These are phyloP conservation scores for Mucuna pruriens DNA, from an alignment of 306 rosid species.

Conservation along the genomic window DNA sequence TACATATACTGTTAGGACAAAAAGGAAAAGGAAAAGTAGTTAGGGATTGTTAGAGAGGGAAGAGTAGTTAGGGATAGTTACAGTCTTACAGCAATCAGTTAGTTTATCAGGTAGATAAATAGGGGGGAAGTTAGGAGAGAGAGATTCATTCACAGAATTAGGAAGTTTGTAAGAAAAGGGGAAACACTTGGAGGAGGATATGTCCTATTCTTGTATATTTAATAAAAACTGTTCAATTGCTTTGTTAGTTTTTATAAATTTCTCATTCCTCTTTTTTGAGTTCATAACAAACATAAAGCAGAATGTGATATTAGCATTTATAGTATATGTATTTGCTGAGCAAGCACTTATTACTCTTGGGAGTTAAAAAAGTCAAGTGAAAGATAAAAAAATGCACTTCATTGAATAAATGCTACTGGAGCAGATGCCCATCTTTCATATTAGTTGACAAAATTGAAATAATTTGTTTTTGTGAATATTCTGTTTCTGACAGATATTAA, in stretches of 20 bases:
- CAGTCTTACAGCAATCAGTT: background rate
- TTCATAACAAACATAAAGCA: background rate
- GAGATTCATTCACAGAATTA: background rate
- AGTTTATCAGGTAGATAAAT: background rate
- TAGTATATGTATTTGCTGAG: background rate
- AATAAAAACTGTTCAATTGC: background rate
- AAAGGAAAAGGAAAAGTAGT: background rate
- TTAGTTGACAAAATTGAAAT: background rate
- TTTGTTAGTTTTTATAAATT: background rate
- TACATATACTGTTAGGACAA: background rate
- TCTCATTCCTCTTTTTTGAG: background rate
- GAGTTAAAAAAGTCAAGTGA: background rate
- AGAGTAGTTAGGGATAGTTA: background rate
- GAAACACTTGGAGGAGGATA: background rate
- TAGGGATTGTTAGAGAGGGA: background rate
- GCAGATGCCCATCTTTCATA: background rate
- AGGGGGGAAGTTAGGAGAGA: background rate
- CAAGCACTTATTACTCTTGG: background rate
- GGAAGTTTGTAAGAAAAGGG: background rate
- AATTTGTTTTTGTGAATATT: background rate
- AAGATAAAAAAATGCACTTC: background rate
- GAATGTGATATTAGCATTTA: background rate
- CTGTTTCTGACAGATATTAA: background rate
- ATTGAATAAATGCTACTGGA: slow-evolving; percentile 4
- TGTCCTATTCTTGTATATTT: background rate